Base-by-base conservation (phyloP, 148 eudicot genomes). In the Nepenthes mirabilis region DNA sequence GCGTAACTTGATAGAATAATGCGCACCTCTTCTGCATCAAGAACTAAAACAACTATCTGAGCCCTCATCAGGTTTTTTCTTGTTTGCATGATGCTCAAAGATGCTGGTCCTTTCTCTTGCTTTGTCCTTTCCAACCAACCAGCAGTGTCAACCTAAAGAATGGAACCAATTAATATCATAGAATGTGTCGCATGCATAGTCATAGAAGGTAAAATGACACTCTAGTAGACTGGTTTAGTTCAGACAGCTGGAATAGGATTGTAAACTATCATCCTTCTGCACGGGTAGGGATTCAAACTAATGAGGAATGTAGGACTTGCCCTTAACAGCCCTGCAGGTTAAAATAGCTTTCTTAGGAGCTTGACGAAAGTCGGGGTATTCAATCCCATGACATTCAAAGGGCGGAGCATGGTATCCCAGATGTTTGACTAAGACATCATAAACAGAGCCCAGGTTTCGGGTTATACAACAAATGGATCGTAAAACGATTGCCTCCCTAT, bases 61-160 rank as follows among this genome's bases (percentile, higher is more conserved):
- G 99, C 99, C 75, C 99, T 79, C 99, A 89, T 82, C 45, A 94
- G 95, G 75, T 94, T 85, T 79, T 94, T 94, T 59, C 85, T 81
- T 54, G 99, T 84, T 78, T 94, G 99, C 90, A 94, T 74, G 62
- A 94, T 72, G 73, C 99, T 94, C 78, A 94, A 70, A 55, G 97
- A 86, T 61, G 95, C 59, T 68, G 99, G 83, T 34, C 97, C 97
- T 74, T 84, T 94, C 62, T 89, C 97, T 62, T 82, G 83, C 63
- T 81, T 82, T 76, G 95, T 77, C 79, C 99, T 86, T 48, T 72
- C 95, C 87, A 94, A 69, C 99, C 99, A 94, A 50, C 99, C 99
- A 37, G 97, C 99, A 63, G 99, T 94, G 79, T 89, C 99, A 67
- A 94, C 99, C 99, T 93, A 82, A 61, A 67, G 6, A 58, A 65